Percentiles rank a stretch among this genome's conserved stretches.
Conservation (phyloP, 2,329 filamentous ascomycete species). For the Albifimbria verrucaria region DNA sequence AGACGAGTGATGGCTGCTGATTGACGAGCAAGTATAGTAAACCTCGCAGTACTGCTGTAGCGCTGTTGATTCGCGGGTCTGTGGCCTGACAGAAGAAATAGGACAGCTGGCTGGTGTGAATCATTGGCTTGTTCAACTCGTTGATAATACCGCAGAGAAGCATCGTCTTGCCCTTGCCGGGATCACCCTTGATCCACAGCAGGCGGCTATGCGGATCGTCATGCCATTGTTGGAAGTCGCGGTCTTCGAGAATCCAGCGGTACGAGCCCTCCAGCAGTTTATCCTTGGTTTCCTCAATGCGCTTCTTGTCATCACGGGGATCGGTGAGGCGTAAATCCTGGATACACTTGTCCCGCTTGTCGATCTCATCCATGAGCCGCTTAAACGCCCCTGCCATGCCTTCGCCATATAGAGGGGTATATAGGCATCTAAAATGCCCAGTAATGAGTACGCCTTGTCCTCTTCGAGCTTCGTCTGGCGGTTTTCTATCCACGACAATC, state of each 20-base stretch:
- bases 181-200: slow-evolving; percentile 35
- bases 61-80: slow-evolving; percentile 32
- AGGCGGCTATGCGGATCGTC: slow-evolving; percentile 12
- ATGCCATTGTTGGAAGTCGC: slow-evolving; percentile 13
- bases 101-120: too few species aligned
- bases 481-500: slow-evolving; percentile 20
- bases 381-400: not conserved
- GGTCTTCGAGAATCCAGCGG: slow-evolving; percentile 29
- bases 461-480: slow-evolving; percentile 15
- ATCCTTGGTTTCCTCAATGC: slow-evolving; percentile 32
- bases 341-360: not conserved
- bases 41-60: slow-evolving; percentile 37
- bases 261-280: slow-evolving; percentile 28
- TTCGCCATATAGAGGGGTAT: slow-evolving; percentile 13
- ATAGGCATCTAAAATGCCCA: slow-evolving; percentile 22
- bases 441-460: slow-evolving; percentile 20
- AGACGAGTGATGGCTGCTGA: slow-evolving; percentile 30
- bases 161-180: slow-evolving; percentile 35
- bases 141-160: slow-evolving; percentile 24
- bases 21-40: slow-evolving; percentile 37
- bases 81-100: slow-evolving; percentile 43
- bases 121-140: slow-evolving; percentile 12
- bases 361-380: not conserved
- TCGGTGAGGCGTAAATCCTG: slow-evolving; percentile 25
- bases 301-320: slow-evolving; percentile 28